A percentile compares a stretch with the other conserved stretches of the same genome.
Evolutionary conservation across 495 filamentous ascomycete genomes (phyloP).

Genomic region (Haplographium delicatum): DNA sequence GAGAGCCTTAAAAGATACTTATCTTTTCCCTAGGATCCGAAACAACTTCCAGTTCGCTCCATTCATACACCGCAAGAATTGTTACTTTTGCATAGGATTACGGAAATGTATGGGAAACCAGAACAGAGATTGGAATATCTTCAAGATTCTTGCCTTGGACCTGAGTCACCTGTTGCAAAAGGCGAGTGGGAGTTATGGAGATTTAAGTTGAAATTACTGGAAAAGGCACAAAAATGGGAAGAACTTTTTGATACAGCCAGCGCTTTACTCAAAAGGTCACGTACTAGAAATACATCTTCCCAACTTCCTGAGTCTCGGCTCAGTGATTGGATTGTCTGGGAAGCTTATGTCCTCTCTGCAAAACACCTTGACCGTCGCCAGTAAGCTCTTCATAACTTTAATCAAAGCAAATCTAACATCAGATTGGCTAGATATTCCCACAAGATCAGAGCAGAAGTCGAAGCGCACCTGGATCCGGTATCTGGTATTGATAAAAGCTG

Average conservation of each 20-base stretch:
- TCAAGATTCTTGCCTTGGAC: slow-evolving; percentile 20
- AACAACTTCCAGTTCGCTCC: slow-evolving; percentile 15
- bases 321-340: slow-evolving; percentile 26
- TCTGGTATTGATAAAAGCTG: slow-evolving; percentile 25
- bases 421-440: slow-evolving; percentile 4
- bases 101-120: slow-evolving; percentile 7
- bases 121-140: slow-evolving; percentile 22
- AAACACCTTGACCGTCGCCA: slow-evolving; percentile 5
- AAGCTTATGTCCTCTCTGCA: slow-evolving; percentile 18
- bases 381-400: slow-evolving; percentile 6
- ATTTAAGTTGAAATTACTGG: slow-evolving; percentile 15
- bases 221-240: slow-evolving; percentile 17
- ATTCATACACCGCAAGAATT: slow-evolving; percentile 27
- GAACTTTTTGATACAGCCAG: slow-evolving; percentile 18
- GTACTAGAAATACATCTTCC: slow-evolving; percentile 20
- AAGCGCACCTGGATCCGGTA: slow-evolving; percentile 22
- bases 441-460: slow-evolving; percentile 13
- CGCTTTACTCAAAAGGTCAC: slow-evolving; percentile 15
- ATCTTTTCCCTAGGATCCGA: slow-evolving; percentile 10
- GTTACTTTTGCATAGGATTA: slow-evolving; percentile 20
- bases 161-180: slow-evolving; percentile 23
- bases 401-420: neutral
- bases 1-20: too few relatives aligned
- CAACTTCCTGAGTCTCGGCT: slow-evolving; percentile 17
- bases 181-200: slow-evolving; percentile 26